A percentile compares a stretch with the other conserved stretches of the same genome.
Evolutionary conservation across 495 filamentous ascomycete genomes (phyloP).

Genomic region (Trichodelitschia bisporula): DNA sequence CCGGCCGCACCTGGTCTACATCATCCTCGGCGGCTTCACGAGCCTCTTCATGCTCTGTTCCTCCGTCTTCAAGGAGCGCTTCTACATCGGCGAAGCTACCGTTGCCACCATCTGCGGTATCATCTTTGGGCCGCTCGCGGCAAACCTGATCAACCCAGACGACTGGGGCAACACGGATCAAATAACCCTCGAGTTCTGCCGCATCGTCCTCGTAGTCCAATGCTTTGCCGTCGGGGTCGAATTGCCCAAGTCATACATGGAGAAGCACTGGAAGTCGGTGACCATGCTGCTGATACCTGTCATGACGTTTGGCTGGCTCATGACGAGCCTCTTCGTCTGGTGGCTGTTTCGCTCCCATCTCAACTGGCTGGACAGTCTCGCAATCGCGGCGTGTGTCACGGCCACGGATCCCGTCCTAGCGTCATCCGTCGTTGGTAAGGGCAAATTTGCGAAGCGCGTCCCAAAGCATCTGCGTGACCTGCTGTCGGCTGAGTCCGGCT

Average conservation of each 20-base stretch:
- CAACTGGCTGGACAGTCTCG: slow-evolving; percentile 70
- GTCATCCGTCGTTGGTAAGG: slow-evolving; percentile 94
- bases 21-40: slow-evolving; percentile 95
- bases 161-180: slow-evolving; percentile 88
- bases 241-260: slow-evolving; percentile 93
- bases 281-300: slow-evolving; percentile 71
- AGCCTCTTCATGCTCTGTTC: slow-evolving; percentile 97
- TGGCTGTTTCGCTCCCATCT: slow-evolving; percentile 57
- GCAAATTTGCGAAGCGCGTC: slow-evolving; percentile 92
- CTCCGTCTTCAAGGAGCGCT: slow-evolving; percentile 87
- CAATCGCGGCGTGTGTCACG: slow-evolving; percentile 78
- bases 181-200: slow-evolving; percentile 87
- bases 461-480: slow-evolving; percentile 93
- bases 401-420: slow-evolving; percentile 95
- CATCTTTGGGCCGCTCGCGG: slow-evolving; percentile 91
- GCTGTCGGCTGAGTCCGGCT: slow-evolving; percentile 90
- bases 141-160: slow-evolving; percentile 64
- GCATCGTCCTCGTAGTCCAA: slow-evolving; percentile 94
- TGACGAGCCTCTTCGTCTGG: slow-evolving; percentile 91
- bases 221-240: slow-evolving; percentile 99
- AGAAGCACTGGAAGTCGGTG: slow-evolving; percentile 90
- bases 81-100: slow-evolving; percentile 97
- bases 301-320: slow-evolving; percentile 93
- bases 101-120: slow-evolving; percentile 89
- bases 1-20: slow-evolving; percentile 90